Conservation (phyloP, 495 filamentous ascomycete species). For the Penicillium macrosclerotiorum region DNA sequence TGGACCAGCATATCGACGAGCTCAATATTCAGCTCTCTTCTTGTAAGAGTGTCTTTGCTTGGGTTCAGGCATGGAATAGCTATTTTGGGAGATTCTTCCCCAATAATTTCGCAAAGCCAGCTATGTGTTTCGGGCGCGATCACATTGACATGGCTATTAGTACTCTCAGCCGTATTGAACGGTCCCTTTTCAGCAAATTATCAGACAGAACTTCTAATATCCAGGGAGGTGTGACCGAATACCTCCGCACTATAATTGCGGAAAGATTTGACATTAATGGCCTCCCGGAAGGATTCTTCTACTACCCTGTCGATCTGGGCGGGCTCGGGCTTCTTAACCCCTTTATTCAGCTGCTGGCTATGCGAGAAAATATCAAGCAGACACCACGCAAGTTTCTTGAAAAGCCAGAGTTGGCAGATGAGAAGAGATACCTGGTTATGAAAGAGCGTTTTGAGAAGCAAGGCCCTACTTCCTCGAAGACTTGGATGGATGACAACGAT, state of each 20-base stretch:
- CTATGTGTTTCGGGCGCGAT: slow-evolving; percentile 60
- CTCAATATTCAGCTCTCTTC: slow-evolving; percentile 58
- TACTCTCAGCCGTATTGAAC: slow-evolving; percentile 60
- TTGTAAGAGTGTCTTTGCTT: slow-evolving; percentile 56
- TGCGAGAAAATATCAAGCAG: slow-evolving; percentile 50
- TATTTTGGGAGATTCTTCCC: slow-evolving; percentile 41
- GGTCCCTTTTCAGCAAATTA: slow-evolving; percentile 43
- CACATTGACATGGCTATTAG: slow-evolving; percentile 64
- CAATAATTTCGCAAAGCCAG: slow-evolving; percentile 63
- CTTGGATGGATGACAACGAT: slow-evolving; percentile 14
- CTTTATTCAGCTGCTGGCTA: slow-evolving; percentile 51
- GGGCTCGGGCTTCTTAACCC: slow-evolving; percentile 58
- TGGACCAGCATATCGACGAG: slow-evolving; percentile 61
- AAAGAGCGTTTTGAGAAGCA: slow-evolving; percentile 45
- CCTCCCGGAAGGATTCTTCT: slow-evolving; percentile 68
- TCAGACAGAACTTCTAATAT: slow-evolving; percentile 7
- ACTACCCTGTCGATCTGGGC: slow-evolving; percentile 59
- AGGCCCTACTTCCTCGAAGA: slow-evolving; percentile 9
- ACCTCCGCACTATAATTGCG: slow-evolving; percentile 53
- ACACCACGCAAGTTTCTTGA: slow-evolving; percentile 29
- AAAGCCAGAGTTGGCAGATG: slow-evolving; percentile 2
- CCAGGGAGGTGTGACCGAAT: slow-evolving; percentile 52
- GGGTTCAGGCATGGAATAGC: slow-evolving; percentile 28
- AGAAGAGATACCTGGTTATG: slow-evolving; percentile 36
- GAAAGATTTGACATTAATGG: slow-evolving; percentile 52